Evolutionary conservation across 2,329 filamentous ascomycete genomes (phyloP), one percentile per base, ranked within the genome.

Genomic region (Aspergillus sp.): DNA sequence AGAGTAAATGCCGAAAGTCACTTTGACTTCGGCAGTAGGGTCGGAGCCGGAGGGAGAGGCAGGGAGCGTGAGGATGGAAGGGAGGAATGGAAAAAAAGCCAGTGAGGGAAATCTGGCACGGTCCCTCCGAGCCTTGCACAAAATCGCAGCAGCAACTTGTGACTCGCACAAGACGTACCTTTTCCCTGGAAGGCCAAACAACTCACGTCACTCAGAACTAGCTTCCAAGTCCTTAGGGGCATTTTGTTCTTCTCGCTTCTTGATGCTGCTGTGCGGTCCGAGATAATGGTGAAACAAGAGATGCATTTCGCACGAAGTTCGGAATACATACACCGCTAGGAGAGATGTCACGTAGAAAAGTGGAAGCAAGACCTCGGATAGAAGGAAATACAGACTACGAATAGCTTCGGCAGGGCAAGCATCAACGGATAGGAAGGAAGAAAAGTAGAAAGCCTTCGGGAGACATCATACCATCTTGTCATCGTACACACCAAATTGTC

Each of bases 401-500:
- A 24, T 20, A 47, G 5, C 18, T 47, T 47, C 36, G 45, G 12
- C 45, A 22, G 45, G 22, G 14, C 45, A 22, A 12, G 45, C 45
- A 47, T 14, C 18, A 9, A 47, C 11, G 22, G 22, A 47, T 24
- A 22, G 22, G 6, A 47, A 20, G 45, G 45, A 14, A 24, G 12
- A 47, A 14, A 24, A 47, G 18, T 24, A 47, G 20, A 20, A 47
- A 24, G 12, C 11, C 18, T 11, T 47, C 45, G 12, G 45, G 11
- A 24, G 22, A 24, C 22, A 47, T 47, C 45, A 47, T 47, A 47
- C 22, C 45, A 47, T 64, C 62, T 65, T 55, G 53, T 62, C 63
- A 67, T 67, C 65, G 61, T 67, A 64, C 65, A 67, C 54, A 36
- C 59, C 53, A 57, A 55, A 56, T 46, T 53, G 56, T 49, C 50